Evolutionary conservation across 2,329 filamentous ascomycete genomes (phyloP).

Genomic region (Verticillium nonalfalfae): DNA sequence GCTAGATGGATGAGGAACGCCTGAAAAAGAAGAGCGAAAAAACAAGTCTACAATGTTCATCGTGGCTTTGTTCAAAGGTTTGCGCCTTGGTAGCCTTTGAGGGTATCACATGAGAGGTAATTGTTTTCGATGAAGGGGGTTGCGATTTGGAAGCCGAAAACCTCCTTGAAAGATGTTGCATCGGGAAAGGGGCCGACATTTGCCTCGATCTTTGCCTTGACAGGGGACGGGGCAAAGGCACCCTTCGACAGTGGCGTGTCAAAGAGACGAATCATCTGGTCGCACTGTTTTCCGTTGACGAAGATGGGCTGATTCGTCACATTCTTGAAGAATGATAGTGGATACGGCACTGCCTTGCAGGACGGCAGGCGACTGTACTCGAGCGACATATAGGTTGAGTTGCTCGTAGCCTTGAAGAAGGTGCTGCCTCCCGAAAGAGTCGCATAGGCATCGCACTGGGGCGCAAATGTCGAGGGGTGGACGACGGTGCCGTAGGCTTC

Average conservation of each 20-base stretch:
- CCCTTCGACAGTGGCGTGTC: constrained; percentile 33
- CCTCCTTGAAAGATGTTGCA: constrained; percentile 3
- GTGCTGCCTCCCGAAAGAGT: constrained; percentile 9
- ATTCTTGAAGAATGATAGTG: constrained; percentile 38
- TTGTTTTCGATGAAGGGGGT: constrained; percentile 14
- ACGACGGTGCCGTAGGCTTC: constrained; percentile 37
- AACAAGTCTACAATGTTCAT: background rate
- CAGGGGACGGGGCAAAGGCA: constrained; percentile 17
- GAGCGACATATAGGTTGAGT: constrained; percentile 8
- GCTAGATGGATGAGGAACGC: background rate
- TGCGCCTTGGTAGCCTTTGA: constrained; percentile 5
- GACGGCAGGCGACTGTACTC: constrained; percentile 10
- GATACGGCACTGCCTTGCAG: constrained; percentile 19
- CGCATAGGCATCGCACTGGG: constrained; percentile 42
- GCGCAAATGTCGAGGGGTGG: constrained; percentile 34
- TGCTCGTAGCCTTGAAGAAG: constrained; percentile 12
- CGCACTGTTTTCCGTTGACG: constrained; percentile 30
- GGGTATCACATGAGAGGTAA: constrained; percentile 11
- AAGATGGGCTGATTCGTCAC: constrained; percentile 49
- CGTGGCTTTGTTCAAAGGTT: background rate
- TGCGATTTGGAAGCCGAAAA: constrained; percentile 8
- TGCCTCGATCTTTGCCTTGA: constrained; percentile 15
- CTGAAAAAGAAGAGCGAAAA: background rate
- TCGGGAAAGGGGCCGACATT: constrained; percentile 18
- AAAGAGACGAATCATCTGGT: constrained; percentile 36